Conservation (phyloP, 768 basidiomycete species). For the Pleurotus sapidus region DNA sequence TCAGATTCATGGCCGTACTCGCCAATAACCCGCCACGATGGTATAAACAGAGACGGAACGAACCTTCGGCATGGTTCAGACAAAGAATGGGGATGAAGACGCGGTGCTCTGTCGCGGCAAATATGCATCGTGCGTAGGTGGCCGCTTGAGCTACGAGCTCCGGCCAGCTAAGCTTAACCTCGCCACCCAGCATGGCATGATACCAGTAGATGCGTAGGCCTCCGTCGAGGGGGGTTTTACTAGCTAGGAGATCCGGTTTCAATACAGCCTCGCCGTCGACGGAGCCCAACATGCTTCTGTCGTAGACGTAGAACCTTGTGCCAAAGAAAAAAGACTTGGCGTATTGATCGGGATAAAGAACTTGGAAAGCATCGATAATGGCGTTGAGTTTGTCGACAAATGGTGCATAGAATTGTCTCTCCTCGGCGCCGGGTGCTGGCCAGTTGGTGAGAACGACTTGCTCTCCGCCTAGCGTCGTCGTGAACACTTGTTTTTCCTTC, state of each 20-base stretch:
- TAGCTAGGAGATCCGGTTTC: not conserved
- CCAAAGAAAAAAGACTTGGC: not conserved
- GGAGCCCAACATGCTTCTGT: not conserved
- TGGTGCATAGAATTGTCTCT: constrained; percentile 3
- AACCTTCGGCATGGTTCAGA: not conserved
- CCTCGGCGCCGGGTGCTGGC: not conserved
- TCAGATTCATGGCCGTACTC: not conserved
- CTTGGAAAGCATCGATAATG: not conserved
- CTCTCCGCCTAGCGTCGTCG: not conserved
- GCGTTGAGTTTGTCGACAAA: not conserved
- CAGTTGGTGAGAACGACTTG: not conserved
- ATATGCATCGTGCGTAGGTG: constrained; percentile 7
- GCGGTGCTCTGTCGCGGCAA: constrained; percentile 5
- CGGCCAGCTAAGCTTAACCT: not conserved
- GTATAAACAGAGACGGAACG: constrained; percentile 3
- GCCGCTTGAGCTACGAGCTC: constrained; percentile 4
- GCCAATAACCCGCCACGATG: constrained; percentile 4
- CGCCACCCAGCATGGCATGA: not conserved
- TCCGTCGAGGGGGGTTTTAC: no score
- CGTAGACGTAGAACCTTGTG: not conserved
- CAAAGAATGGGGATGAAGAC: constrained; percentile 1
- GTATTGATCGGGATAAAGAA: not conserved
- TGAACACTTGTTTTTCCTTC: no score
- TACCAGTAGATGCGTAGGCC: not conserved
- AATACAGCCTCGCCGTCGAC: not conserved